phyloP scores from a whole-genome alignment of 148 eudicot genomes.

The Chenopodium berlandieri region DNA sequence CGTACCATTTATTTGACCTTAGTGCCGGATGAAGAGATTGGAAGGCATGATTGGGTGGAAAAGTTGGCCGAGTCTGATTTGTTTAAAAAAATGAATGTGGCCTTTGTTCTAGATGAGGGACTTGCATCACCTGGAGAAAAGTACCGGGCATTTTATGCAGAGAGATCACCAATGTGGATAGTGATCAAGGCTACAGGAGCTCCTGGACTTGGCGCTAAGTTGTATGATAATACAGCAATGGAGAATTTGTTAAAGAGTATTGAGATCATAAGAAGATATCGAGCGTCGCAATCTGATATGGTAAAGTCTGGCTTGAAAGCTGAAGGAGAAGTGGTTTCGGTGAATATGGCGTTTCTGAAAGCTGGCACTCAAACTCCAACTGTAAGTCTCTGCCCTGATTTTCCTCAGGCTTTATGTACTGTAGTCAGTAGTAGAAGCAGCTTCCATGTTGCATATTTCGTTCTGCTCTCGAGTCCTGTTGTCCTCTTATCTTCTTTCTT shows the following conservation, averaged over 20 bases:
- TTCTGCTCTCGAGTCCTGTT: not conserved
- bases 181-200: constrained; percentile 86
- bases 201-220: constrained; percentile 95
- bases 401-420: not conserved
- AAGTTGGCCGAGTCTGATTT: constrained; percentile 62
- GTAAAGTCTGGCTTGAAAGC: constrained; percentile 80
- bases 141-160: constrained; percentile 75
- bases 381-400: constrained; percentile 42
- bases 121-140: constrained; percentile 71
- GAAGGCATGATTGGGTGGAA: constrained; percentile 89
- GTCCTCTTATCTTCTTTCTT: not conserved
- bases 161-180: constrained; percentile 88
- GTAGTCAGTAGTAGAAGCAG: not conserved
- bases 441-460: not conserved
- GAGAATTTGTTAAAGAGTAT: constrained; percentile 93
- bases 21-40: constrained; percentile 97
- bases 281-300: constrained; percentile 87
- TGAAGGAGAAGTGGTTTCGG: constrained; percentile 91
- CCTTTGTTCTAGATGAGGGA: constrained; percentile 86
- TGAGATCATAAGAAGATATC: constrained; percentile 79
- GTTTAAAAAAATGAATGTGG: constrained; percentile 77
- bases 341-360: constrained; percentile 86
- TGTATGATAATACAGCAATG: constrained; percentile 88
- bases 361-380: constrained; percentile 93
- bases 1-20: constrained; percentile 84